Evolutionary conservation across 768 basidiomycete genomes (phyloP).

Genomic region (Austroboletus festivus): DNA sequence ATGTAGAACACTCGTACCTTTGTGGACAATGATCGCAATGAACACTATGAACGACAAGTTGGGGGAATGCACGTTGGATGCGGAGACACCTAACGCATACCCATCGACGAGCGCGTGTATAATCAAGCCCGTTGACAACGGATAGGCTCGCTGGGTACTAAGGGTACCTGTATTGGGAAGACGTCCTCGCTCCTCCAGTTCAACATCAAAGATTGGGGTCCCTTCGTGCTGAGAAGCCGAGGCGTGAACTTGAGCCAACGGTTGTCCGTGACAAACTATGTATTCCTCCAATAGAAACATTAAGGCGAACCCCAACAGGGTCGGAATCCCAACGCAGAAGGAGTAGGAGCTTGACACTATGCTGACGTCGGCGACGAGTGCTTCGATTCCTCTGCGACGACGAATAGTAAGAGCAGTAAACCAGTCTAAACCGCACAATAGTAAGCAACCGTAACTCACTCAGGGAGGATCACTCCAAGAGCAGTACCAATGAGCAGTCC

Average conservation of each 20-base stretch:
- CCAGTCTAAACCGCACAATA: background rate
- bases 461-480: constrained; percentile 88
- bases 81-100: constrained; percentile 83
- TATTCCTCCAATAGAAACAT: constrained; percentile 68
- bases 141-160: constrained; percentile 46
- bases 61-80: constrained; percentile 40
- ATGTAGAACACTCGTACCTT: constrained; percentile 53
- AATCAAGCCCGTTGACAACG: constrained; percentile 81
- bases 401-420: background rate
- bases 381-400: constrained; percentile 67
- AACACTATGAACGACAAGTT: constrained; percentile 82
- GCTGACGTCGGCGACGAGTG: constrained; percentile 39
- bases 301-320: constrained; percentile 56
- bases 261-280: constrained; percentile 49
- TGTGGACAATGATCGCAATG: constrained; percentile 87
- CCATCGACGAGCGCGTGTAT: constrained; percentile 92
- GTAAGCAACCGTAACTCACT: constrained; percentile 53
- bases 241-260: constrained; percentile 7
- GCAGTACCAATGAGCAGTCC: constrained; percentile 89
- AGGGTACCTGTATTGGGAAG: constrained; percentile 21
- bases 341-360: constrained; percentile 41
- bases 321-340: constrained; percentile 55
- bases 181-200: constrained; percentile 55
- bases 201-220: constrained; percentile 49
- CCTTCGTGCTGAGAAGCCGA: constrained; percentile 15